These are phyloP conservation scores for Ananas comosus DNA, from an alignment of 176 grass and related monocot genomes.

Conservation along the genomic window DNA sequence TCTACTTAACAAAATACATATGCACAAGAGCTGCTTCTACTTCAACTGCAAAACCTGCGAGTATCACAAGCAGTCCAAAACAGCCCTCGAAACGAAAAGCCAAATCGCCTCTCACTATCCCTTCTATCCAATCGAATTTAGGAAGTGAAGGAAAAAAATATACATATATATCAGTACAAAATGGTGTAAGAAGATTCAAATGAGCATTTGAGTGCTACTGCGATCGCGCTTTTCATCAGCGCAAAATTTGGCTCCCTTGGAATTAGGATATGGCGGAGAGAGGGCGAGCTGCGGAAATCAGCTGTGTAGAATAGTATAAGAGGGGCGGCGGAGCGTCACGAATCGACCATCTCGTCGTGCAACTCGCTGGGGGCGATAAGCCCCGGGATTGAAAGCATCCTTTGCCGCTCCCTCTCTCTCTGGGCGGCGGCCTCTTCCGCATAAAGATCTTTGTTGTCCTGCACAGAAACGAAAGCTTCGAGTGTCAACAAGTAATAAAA, in stretches of 20 bases:
- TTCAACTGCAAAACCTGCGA: conserved; percentile 21
- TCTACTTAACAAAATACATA: conserved; percentile 28
- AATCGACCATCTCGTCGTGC: conserved; percentile 98
- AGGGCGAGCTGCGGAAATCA: conserved; percentile 1
- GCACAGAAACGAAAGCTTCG: conserved; percentile 4
- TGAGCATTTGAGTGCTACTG: too few relatives aligned
- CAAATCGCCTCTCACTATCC: conserved; percentile 12
- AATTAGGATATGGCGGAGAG: conserved; percentile 1
- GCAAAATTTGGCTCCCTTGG: background rate
- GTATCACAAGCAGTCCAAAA: conserved; percentile 39
- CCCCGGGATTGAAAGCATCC: conserved; percentile 89
- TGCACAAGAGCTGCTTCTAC: conserved; percentile 46
- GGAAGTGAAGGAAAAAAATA: conserved; percentile 17
- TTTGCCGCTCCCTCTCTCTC: conserved; percentile 86
- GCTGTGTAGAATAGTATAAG: background rate
- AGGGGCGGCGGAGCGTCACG: conserved; percentile 26
- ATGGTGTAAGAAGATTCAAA: background rate
- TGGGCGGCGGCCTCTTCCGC: conserved; percentile 92
- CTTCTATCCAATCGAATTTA: conserved; percentile 30
- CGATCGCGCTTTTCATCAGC: too few relatives aligned
- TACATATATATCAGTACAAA: conserved; percentile 30
- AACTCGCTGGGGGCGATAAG: conserved; percentile 97
- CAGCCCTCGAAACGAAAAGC: conserved; percentile 19
- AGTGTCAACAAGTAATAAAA: background rate
- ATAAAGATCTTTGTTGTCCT: conserved; percentile 99